Base-by-base conservation (phyloP, 1,139 yeast species). In the Yamadazyma songkhlaensis region DNA sequence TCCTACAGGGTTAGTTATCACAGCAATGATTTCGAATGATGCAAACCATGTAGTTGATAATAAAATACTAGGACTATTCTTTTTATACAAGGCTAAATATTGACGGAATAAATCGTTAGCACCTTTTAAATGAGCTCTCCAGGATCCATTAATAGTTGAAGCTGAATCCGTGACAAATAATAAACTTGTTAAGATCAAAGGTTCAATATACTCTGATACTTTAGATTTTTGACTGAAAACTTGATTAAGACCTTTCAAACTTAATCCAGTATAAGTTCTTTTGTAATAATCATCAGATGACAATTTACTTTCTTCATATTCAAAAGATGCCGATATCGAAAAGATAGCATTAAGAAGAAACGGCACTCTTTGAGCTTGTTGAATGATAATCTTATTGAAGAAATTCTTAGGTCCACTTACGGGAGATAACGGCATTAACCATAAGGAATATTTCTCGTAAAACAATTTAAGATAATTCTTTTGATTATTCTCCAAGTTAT, bases 21-120 rank as follows among this genome's bases (percentile, higher is more conserved):
- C 50, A 6, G 54, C 54, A 6, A 50, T 44, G 17, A 48, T 48
- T 33, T 50, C 54, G 33, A 49, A 50, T 3, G 53, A 45, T 2
- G 53, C 50, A 43, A 50, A 50, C 54, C 54, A 50, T 9, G 50
- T 41, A 3, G 53, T 42, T 5, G 54, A 47, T 15, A 50, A 30
- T 15, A 50, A 32, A 12, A 50, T 48, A 13, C 43, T 37, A 9
- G 46, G 47, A 22, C 44, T 43, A 21, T 37, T 45, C 13, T 38
- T 45, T 23, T 43, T 41, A 25, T 39, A 38, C 9, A 38, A 35
- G 5, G 40, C 32, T 25, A 47, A 42, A 34, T 49, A 50, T 31
- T 47, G 48, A 7, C 47, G 38, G 31, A 50, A 50, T 23, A 50
- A 30, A 30, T 47, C 43, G 34, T 49, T 47, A n/a, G 54, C 47